Evolutionary conservation across 2,329 filamentous ascomycete genomes (phyloP).

Genomic region (Calonectria pseudoturangicola): DNA sequence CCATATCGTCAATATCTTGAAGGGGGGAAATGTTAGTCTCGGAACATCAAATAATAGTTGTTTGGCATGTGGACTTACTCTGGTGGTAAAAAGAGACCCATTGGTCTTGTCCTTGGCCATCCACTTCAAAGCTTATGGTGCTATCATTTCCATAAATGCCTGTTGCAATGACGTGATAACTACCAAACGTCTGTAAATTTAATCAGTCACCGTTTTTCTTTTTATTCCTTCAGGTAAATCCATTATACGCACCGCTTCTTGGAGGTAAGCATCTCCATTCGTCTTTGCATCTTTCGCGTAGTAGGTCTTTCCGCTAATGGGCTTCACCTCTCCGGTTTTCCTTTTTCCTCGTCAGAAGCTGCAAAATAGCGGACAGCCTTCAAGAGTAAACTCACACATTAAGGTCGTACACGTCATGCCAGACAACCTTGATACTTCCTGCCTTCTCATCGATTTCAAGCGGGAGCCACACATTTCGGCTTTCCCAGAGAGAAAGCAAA

Average conservation of each 20-base stretch:
- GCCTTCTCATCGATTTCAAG: constrained; percentile 70
- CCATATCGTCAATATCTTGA: constrained; percentile 75
- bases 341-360: constrained; percentile 37
- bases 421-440: constrained; percentile 67
- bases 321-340: constrained; percentile 67
- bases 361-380: background rate
- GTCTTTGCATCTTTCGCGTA: constrained; percentile 65
- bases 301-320: constrained; percentile 69
- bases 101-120: constrained; percentile 68
- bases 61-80: constrained; percentile 51
- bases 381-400: constrained; percentile 62
- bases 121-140: constrained; percentile 68
- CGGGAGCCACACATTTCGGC: constrained; percentile 73
- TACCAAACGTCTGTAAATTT: constrained; percentile 63
- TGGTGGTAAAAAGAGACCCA: constrained; percentile 75
- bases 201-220: rapidly evolving
- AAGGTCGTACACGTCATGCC: constrained; percentile 73
- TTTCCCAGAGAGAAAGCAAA: constrained; percentile 71
- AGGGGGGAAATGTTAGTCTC: too few species aligned
- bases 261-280: constrained; percentile 66
- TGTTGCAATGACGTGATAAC: constrained; percentile 66
- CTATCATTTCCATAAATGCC: constrained; percentile 72
- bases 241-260: constrained; percentile 64
- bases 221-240: rapidly evolving
- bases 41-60: background rate